Base-by-base conservation (phyloP, 2,329 filamentous ascomycete genomes). In the Claviceps pazoutovae region DNA sequence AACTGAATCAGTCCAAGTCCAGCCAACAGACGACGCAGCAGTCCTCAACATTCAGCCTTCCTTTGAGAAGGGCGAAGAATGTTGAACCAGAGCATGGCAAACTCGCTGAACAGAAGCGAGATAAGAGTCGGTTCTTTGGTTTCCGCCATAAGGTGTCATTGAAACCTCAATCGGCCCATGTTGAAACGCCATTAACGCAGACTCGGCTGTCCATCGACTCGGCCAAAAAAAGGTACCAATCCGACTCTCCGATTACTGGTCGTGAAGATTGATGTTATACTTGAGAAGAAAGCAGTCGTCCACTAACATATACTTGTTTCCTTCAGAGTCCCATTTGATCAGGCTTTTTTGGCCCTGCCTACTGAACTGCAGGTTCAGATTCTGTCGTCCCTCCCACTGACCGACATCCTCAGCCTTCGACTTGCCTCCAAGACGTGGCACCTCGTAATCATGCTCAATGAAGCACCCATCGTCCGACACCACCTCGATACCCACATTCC, bases 341-440 rank as follows among this genome's bases (percentile, higher is more conserved):
- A 78, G 49, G 68, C 79, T n/a, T 82, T 84, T 55, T 66, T 76
- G 21, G 68, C 66, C 34, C 66, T 84, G 5, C 80, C 80, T 2
- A 79, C 73, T 54, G 80, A 84, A 63, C 65, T 84, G 46, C 79
- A 83, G 62, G 73, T 81, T 23, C 78, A 83, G 58, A 75, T 84
- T 56, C 75, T 83, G 48, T 73, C 77, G 2, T 73, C 74, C 1
- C 68, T 84, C 30, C 78, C 80, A 1, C 70, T 84, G 39, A 75
- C 76, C 36, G 79, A 82, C 54, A 68, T 83, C 16, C 68, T 84
- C 36, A 80, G 73, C 54, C 68, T 84, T 21, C 75, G 80, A 54
- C 62, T 76, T 30, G 72, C 76, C 14, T 83, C 79, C 1, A 76
- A 74, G 57, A 72, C 74, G 37, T 80, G 79, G 70, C 79, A 83